Evolutionary conservation across 345 rosid species (phyloP).

Genomic region (Moricandia moricandioides): DNA sequence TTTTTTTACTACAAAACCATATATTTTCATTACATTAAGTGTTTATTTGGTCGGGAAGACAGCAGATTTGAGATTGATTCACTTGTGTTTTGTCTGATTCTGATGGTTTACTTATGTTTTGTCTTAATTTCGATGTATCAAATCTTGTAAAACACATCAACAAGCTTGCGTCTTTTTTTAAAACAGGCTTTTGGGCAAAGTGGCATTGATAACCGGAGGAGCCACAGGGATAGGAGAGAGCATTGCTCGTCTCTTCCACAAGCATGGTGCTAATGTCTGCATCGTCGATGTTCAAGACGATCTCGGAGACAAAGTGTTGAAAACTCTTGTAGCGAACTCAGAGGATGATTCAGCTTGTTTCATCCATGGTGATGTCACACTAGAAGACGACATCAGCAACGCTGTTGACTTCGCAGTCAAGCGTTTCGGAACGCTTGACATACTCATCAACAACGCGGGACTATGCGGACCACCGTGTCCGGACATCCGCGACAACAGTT

Average conservation of each 20-base stretch:
- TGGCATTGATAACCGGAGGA: constrained; percentile 84
- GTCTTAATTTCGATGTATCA: too few relatives aligned
- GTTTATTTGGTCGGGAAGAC: not conserved
- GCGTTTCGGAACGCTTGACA: constrained; percentile 66
- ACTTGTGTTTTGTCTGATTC: too few relatives aligned
- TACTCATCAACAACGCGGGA: constrained; percentile 90
- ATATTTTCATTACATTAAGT: not conserved
- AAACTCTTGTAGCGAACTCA: constrained; percentile 26
- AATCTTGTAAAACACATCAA: not conserved
- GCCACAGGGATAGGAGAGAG: constrained; percentile 90
- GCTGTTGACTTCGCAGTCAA: constrained; percentile 62
- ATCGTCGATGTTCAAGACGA: constrained; percentile 65
- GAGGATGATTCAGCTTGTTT: constrained; percentile 31
- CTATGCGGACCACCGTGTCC: constrained; percentile 55
- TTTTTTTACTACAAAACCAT: not conserved
- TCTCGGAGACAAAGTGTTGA: constrained; percentile 49
- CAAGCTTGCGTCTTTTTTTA: not conserved
- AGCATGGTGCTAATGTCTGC: constrained; percentile 80
- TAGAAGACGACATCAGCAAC: constrained; percentile 58
- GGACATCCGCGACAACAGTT: constrained; percentile 38
- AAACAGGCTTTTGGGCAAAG: constrained; percentile 63
- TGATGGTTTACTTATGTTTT: too few relatives aligned
- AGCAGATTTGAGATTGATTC: too few relatives aligned
- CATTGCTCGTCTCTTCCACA: constrained; percentile 66
- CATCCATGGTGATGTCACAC: constrained; percentile 70